Evolutionary conservation across 192 early-diverging fungal genomes (phyloP), one percentile per base, ranked within the genome.

Genomic region (Mortierella antarctica): DNA sequence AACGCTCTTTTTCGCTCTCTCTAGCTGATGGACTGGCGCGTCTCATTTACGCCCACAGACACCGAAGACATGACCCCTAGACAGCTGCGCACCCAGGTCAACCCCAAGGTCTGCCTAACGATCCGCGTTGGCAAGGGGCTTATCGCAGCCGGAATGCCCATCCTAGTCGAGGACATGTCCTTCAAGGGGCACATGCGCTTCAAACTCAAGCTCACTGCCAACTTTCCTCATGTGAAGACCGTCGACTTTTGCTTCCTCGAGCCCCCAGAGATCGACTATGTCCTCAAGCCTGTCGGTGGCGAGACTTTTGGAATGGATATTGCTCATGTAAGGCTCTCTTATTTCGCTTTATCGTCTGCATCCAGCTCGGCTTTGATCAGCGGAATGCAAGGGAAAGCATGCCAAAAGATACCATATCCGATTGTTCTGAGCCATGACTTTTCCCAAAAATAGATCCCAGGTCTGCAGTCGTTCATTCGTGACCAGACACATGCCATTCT

Each of bases 21-120:
- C 9, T 14, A 89, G 87, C 82, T 93, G 55, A 96, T 97, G 95
- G 96, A 97, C 85, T 96, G 92, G 93, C 93, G 93, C 65, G 84
- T 95, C 14, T 89, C 91, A 53, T 96, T 96, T 77, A 89, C 88
- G 50, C 96, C 96, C 14, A 92, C 95, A 64, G 96, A 96, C 77
- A 85, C 90, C 60, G 83, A 83, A 39, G 93, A 93, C 54, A 84
- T 94, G 83, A 91, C 92, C 14, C 77, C 85, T n/a, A 83, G 92
- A 50, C 87, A 93, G 71, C 65, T 89, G 48, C 86, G 88, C 52
- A 88, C 88, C 20, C 90, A 91, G 59, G 91, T 94, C 17, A 95
- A 97, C 83, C 94, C 95, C 57, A 94, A 95, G 84, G 91, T 99
- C 20, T 92, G 93, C 49, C 83, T 99, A 48, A 91, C 91, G 0